These are phyloP conservation scores for Solanum dulcamara DNA, from an alignment of 257 asterid species.

Conservation along the genomic window DNA sequence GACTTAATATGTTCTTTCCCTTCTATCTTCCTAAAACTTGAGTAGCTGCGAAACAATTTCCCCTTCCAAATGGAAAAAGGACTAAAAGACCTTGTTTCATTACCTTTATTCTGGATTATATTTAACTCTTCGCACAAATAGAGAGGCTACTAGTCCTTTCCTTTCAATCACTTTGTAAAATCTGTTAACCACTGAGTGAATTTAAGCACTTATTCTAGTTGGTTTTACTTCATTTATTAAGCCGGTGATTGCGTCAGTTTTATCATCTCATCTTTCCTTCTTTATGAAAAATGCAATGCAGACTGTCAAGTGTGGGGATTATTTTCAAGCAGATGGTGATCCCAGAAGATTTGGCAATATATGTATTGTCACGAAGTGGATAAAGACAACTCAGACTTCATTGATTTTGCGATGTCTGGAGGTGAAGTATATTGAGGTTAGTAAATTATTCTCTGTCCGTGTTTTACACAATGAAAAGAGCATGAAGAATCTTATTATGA, in stretches of 20 bases:
- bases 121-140: background rate
- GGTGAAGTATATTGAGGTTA: constrained; percentile 82
- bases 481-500: background rate
- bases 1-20: background rate
- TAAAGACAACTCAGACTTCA: constrained; percentile 45
- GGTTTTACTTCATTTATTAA: background rate
- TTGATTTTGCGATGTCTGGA: constrained; percentile 70
- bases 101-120: background rate
- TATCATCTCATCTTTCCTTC: background rate
- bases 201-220: background rate
- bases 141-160: background rate
- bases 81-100: background rate
- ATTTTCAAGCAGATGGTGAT: constrained; percentile 88
- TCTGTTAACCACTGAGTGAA: background rate
- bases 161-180: background rate
- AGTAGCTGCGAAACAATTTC: background rate
- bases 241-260: background rate
- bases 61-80: background rate
- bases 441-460: background rate
- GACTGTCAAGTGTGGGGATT: constrained; percentile 84
- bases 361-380: constrained; percentile 60
- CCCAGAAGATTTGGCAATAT: constrained; percentile 86
- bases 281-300: constrained; percentile 22
- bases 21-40: background rate
- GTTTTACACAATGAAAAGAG: background rate